These are phyloP conservation scores for Clathrus columnatus DNA, from an alignment of 768 basidiomycete species.

Conservation along the genomic window DNA sequence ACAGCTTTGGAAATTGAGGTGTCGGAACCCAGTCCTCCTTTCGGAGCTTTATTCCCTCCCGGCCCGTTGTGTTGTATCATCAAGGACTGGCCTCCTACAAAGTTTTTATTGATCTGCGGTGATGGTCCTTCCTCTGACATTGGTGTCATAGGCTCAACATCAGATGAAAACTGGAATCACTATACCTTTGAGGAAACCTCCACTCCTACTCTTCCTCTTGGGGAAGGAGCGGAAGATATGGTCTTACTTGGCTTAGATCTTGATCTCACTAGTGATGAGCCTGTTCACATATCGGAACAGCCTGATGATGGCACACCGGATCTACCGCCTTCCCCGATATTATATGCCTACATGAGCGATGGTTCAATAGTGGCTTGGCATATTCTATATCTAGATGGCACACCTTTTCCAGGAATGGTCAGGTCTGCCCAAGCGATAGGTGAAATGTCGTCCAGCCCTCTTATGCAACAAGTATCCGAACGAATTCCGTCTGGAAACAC, in stretches of 20 bases:
- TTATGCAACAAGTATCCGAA: slow-evolving; percentile 16
- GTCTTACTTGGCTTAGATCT: slow-evolving; percentile 53
- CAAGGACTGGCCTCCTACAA: slow-evolving; percentile 36
- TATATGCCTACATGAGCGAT: slow-evolving; percentile 72
- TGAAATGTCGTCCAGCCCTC: slow-evolving; percentile 7
- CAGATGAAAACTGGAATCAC: slow-evolving; percentile 34
- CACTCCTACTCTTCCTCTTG: slow-evolving; percentile 54
- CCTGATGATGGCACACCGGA: slow-evolving; percentile 32
- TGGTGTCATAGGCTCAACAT: slow-evolving; percentile 32
- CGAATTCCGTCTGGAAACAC: not conserved
- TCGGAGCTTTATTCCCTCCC: slow-evolving; percentile 33
- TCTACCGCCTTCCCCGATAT: slow-evolving; percentile 40
- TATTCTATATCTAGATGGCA: slow-evolving; percentile 45
- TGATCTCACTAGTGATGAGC: slow-evolving; percentile 49
- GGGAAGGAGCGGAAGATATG: slow-evolving; percentile 63
- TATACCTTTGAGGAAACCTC: slow-evolving; percentile 41
- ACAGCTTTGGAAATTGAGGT: slow-evolving; percentile 31
- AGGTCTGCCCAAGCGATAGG: not conserved
- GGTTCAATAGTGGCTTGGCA: slow-evolving; percentile 72
- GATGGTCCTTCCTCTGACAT: slow-evolving; percentile 45
- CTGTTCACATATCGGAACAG: slow-evolving; percentile 28
- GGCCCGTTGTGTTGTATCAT: slow-evolving; percentile 33
- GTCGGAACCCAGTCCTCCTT: slow-evolving; percentile 34
- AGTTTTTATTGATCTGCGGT: slow-evolving; percentile 35
- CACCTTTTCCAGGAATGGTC: slow-evolving; percentile 50